Percentiles rank a stretch among this genome's conserved stretches.
Conservation (phyloP, 345 rosid genomes). For the Brassica nigra region DNA sequence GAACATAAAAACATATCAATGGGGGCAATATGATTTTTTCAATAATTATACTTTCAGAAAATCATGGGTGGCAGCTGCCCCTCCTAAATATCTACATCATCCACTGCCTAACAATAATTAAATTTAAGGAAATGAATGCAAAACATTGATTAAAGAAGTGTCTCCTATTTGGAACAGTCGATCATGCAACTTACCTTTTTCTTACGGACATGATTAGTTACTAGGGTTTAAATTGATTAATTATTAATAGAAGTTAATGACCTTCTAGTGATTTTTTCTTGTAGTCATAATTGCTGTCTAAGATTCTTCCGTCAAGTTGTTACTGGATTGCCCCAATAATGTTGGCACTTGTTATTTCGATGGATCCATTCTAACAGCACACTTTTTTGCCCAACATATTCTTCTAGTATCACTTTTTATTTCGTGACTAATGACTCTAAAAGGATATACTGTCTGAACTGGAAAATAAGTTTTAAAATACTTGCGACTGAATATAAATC, state of each 20-base stretch:
- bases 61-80: neutral
- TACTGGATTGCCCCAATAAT: conserved; percentile 28
- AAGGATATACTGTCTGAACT: conserved; percentile 5
- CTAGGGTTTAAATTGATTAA: conserved; percentile 6
- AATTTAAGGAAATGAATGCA: neutral
- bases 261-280: conserved; percentile 20
- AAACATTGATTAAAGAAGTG: neutral
- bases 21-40: neutral
- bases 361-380: conserved; percentile 37
- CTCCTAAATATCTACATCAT: neutral
- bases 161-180: neutral
- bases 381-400: conserved; percentile 22
- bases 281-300: conserved; percentile 54
- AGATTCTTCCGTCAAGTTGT: conserved; percentile 48
- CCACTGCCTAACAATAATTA: neutral
- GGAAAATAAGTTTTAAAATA: neutral
- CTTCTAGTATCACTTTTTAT: conserved; percentile 2
- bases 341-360: conserved; percentile 38
- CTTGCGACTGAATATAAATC: neutral
- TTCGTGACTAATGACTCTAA: neutral
- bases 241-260: conserved; percentile 28
- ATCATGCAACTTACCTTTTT: neutral
- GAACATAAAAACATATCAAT: neutral
- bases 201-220: neutral
- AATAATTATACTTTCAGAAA: neutral